Evolutionary conservation across 805 yeast genomes (phyloP).

Genomic region (Priceomyces carsonii): DNA sequence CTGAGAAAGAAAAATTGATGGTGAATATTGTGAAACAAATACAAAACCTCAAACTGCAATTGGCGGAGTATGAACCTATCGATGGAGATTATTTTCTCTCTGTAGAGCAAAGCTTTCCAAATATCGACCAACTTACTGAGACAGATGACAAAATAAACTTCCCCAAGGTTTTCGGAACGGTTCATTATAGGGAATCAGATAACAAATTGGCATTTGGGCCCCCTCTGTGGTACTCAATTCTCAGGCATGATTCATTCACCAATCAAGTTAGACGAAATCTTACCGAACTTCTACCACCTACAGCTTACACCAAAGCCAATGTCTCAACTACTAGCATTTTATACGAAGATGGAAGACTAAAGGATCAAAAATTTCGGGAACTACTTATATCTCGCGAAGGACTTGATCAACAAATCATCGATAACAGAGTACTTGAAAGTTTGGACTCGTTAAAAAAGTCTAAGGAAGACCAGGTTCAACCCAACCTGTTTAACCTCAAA

Average conservation of each 20-base stretch:
- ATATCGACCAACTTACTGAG: not conserved
- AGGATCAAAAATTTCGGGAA: not conserved
- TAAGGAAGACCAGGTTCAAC: not conserved
- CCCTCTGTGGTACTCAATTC: conserved; percentile 2
- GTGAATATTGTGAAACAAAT: not conserved
- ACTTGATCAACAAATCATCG: not conserved
- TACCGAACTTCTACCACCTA: not conserved
- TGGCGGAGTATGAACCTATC: not conserved
- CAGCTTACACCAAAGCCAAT: not conserved
- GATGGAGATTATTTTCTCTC: too few relatives aligned
- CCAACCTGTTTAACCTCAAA: not conserved
- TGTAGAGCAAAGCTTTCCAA: not conserved
- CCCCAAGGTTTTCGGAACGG: not conserved
- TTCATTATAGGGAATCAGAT: not conserved
- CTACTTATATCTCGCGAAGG: conserved; percentile 1
- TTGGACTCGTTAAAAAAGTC: not conserved
- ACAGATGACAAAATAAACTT: not conserved
- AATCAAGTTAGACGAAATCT: not conserved
- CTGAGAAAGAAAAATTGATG: not conserved
- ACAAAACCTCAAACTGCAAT: conserved; percentile 1
- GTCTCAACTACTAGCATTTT: not conserved
- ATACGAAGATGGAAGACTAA: not conserved
- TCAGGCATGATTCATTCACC: not conserved
- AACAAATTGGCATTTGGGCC: conserved; percentile 1
- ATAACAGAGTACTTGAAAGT: not conserved